Evolutionary conservation across 1,284 basidiomycete genomes (phyloP).

Genomic region (Fistulina hepatica): DNA sequence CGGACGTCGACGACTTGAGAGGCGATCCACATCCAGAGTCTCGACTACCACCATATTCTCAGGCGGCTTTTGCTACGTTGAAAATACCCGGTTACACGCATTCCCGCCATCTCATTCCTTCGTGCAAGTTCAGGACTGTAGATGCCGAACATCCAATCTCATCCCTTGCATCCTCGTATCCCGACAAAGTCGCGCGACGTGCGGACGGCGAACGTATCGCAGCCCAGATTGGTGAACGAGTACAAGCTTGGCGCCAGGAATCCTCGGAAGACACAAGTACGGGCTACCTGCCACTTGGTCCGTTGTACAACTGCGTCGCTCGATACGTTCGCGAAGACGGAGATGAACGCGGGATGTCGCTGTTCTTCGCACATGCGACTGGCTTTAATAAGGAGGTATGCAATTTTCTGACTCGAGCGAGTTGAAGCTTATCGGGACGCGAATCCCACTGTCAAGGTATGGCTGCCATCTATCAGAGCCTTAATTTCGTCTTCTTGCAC

Average conservation of each 20-base stretch:
- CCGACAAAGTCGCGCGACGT: background rate
- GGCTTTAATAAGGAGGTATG: conserved; percentile 76
- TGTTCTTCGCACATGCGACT: conserved; percentile 71
- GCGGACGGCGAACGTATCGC: background rate
- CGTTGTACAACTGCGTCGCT: background rate
- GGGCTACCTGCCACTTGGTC: background rate
- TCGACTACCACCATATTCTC: too few relatives aligned
- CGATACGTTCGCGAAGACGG: background rate
- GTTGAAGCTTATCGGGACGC: conserved; percentile 55
- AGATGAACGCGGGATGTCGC: conserved; percentile 36
- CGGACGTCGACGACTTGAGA: too few relatives aligned
- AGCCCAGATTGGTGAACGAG: background rate
- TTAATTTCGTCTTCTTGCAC: background rate
- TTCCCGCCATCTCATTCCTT: background rate
- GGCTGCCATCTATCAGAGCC: background rate
- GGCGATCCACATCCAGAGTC: too few relatives aligned
- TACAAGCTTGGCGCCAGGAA: background rate
- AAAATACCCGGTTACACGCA: background rate
- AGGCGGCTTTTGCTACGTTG: too few relatives aligned
- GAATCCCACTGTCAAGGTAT: conserved; percentile 9
- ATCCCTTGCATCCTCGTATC: background rate
- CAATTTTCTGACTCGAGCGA: conserved; percentile 14
- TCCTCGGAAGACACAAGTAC: too few relatives aligned
- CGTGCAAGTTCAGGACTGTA: background rate
- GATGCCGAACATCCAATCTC: background rate